phyloP scores from a whole-genome alignment of 345 rosid species.

The Schrenkiella parvula region DNA sequence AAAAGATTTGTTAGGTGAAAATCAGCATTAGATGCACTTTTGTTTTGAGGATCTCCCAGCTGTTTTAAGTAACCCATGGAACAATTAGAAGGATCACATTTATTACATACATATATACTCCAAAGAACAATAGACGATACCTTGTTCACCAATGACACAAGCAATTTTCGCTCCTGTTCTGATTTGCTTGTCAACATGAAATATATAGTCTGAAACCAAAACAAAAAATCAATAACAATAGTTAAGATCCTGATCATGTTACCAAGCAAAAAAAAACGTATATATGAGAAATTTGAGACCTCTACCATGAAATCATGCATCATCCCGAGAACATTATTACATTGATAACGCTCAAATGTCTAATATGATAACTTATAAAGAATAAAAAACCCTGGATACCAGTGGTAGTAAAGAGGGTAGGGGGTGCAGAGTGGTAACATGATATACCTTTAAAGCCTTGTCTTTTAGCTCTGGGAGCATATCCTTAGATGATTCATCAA shows the following conservation, averaged over 20 bases:
- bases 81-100: not conserved
- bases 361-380: not conserved
- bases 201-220: constrained; percentile 62
- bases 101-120: not conserved
- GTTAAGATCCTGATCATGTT: not conserved
- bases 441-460: constrained; percentile 76
- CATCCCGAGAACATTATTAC: not conserved
- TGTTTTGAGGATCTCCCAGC: constrained; percentile 98
- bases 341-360: not conserved
- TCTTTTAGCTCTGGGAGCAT: constrained; percentile 79
- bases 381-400: not conserved
- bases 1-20: constrained; percentile 82
- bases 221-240: not conserved
- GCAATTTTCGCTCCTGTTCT: constrained; percentile 88
- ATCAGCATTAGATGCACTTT: constrained; percentile 95
- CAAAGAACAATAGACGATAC: constrained; percentile 32
- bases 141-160: constrained; percentile 83
- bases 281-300: not conserved
- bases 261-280: not conserved
- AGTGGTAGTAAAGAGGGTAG: constrained; percentile 3
- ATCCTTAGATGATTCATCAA: constrained; percentile 95
- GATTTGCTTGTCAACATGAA: constrained; percentile 77
- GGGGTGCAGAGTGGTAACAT: not conserved
- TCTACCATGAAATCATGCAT: not conserved
- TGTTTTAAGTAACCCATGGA: constrained; percentile 34